These are phyloP conservation scores for Calonectria crousiana DNA, from an alignment of 2,329 filamentous ascomycete species.

Conservation along the genomic window DNA sequence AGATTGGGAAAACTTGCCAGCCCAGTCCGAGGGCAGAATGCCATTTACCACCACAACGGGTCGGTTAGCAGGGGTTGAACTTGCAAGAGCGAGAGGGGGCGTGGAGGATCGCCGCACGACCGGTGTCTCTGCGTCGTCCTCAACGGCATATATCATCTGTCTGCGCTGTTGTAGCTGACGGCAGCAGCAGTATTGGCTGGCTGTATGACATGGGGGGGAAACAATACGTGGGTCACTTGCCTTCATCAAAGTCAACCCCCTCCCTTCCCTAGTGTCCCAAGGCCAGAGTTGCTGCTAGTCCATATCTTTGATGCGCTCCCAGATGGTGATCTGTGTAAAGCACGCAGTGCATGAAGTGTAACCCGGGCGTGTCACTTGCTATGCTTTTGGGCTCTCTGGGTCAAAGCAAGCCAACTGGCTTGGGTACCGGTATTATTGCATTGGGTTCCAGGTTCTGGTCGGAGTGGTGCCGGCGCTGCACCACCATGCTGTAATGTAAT, in stretches of 20 bases:
- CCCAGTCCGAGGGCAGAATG: background rate
- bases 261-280: background rate
- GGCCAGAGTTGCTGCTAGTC: constrained; percentile 7
- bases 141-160: background rate
- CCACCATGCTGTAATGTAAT: constrained; percentile 5
- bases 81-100: background rate
- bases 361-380: background rate
- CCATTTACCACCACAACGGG: background rate
- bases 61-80: background rate
- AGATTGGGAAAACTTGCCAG: background rate
- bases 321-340: background rate
- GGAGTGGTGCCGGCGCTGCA: constrained; percentile 1
- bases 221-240: background rate
- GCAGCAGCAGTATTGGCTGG: background rate
- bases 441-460: background rate
- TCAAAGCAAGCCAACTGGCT: background rate
- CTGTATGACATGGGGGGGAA: background rate
- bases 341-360: constrained; percentile 2
- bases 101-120: background rate
- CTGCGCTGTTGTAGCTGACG: background rate
- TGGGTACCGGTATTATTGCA: background rate
- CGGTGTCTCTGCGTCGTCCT: background rate
- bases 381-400: background rate
- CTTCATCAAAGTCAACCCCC: constrained; percentile 1
- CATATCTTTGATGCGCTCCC: background rate